phyloP scores from a whole-genome alignment of 371 early-diverging fungal genomes.

The Mortierella sp. region DNA sequence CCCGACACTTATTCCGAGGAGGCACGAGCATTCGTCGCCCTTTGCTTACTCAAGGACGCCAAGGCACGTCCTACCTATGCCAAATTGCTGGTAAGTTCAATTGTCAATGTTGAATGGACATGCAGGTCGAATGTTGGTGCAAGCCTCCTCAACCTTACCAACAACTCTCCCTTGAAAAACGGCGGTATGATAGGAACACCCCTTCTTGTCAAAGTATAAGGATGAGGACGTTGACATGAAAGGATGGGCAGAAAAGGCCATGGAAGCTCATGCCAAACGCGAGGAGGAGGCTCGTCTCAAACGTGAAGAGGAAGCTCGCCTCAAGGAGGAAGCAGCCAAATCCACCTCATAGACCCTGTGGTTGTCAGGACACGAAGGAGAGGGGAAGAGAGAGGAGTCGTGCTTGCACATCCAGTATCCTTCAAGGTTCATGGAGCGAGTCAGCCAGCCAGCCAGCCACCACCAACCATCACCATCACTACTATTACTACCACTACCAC shows the following conservation, averaged over 20 bases:
- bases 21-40: slow-evolving; percentile 82
- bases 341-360: too few species aligned
- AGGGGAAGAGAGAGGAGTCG: too few species aligned
- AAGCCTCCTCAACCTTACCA: too few species aligned
- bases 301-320: too few species aligned
- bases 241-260: slow-evolving; percentile 72
- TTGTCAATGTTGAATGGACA: neutral
- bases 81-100: slow-evolving; percentile 66
- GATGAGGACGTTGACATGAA: slow-evolving; percentile 81
- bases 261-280: slow-evolving; percentile 43
- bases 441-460: too few species aligned
- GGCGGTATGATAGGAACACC: slow-evolving; percentile 75
- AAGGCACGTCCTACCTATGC: slow-evolving; percentile 76
- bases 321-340: too few species aligned
- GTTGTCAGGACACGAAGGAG: too few species aligned
- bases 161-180: too few species aligned
- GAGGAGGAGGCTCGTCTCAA: slow-evolving; percentile 38
- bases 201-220: slow-evolving; percentile 74
- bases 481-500: too few species aligned
- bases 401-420: too few species aligned
- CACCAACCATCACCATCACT: too few species aligned
- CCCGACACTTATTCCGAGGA: slow-evolving; percentile 75
- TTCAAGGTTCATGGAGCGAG: too few species aligned
- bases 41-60: slow-evolving; percentile 81
- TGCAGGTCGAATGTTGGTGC: neutral